phyloP scores from a whole-genome alignment of 176 grass and related monocot genomes.

The Secale cereale region DNA sequence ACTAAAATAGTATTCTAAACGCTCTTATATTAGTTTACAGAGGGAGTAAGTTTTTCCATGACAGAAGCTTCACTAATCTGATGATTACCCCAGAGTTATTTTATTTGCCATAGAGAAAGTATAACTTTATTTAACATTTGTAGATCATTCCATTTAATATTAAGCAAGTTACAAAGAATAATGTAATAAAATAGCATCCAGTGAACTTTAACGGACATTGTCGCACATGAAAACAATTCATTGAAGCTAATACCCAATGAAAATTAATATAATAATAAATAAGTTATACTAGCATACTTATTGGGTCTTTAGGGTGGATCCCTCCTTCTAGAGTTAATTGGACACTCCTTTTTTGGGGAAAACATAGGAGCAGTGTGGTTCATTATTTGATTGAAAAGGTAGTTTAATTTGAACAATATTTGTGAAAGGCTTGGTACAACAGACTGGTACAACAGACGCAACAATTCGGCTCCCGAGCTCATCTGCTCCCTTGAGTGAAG shows the following conservation, averaged over 20 bases:
- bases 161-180: neutral
- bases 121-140: neutral
- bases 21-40: too few relatives aligned
- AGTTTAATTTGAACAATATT: too few relatives aligned
- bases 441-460: too few relatives aligned
- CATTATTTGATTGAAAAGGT: too few relatives aligned
- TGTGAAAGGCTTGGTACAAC: too few relatives aligned
- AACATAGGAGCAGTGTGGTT: too few relatives aligned
- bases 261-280: neutral
- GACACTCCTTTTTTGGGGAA: neutral
- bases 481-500: too few relatives aligned
- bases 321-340: neutral
- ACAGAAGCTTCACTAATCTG: neutral
- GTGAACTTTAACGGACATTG: neutral
- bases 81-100: neutral
- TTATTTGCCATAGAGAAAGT: neutral
- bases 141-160: neutral
- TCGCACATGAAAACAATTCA: neutral
- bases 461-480: too few relatives aligned
- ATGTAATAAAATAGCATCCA: neutral
- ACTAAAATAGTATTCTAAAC: too few relatives aligned
- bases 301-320: neutral
- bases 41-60: constrained; percentile 23
- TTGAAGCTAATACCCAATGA: neutral
- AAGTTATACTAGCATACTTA: neutral